Base-by-base conservation (phyloP, 805 yeast species). In the Ogataea chonburiensis region DNA sequence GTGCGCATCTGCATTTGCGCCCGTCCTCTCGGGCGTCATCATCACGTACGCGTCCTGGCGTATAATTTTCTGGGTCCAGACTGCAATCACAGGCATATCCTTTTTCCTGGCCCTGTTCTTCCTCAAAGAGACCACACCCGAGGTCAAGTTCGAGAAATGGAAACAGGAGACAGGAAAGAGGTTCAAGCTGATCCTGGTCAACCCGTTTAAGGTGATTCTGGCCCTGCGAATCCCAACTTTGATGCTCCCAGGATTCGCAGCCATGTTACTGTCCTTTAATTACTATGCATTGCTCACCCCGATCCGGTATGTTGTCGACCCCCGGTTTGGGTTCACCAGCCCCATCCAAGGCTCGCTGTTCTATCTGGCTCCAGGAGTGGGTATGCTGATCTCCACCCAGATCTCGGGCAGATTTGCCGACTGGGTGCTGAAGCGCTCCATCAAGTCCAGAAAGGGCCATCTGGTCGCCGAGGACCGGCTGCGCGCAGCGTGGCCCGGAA, bases 361-460 rank as follows among this genome's bases (percentile, higher is more conserved):
- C 47, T 75, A 75, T 45, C 53, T 75, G 4, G 70, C 79, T 4
- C 77, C 79, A 1, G 80, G 79, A 2, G 8, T 54, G 11, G 81
- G 81, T 0, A 73, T 71, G 50, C 35, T 74, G 2, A 28, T 52
- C 1, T 79, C 79, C 1, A 63, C 77, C 5, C 61, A 67, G 19
- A 40, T 71, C 42, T 78, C 79, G 4, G 81, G 80, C 0, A 53
- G 58, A 34, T 67, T 61, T 59, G 72, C 79, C 1, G 80, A 75
- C 52, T 47, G 50, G 27, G 54, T 60, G 18, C 76, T 74, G 8
- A 64, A 60, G 31, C 60, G 60, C 37, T 65, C 65, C 43, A 67
- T 67, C 16, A 54, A 46, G 37, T 58, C 52, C 13, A 53, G 68
- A 38, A 60, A 61, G 4, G 73, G 73, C 0, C 37, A 55, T 11